Base-by-base conservation (phyloP, 2,329 filamentous ascomycete genomes). In the Trichoderma oligosporum region DNA sequence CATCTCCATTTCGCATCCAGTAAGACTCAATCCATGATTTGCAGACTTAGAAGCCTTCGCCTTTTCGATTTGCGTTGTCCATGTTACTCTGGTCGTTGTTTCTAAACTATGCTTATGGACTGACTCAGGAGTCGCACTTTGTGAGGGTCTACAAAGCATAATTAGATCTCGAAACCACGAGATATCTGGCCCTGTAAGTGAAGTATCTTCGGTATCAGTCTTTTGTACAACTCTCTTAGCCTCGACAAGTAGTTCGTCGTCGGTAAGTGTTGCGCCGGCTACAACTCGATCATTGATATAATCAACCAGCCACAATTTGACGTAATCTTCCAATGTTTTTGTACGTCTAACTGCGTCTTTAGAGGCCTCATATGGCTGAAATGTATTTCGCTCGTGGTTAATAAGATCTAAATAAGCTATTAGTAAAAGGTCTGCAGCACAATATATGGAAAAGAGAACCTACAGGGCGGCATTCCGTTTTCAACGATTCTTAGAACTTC, bases 401-500 rank as follows among this genome's bases (percentile, higher is more conserved):
- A 58, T 53, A 25, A 53, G 36, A 42, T 52, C 38, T 51, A 18
- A 4, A 5, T 25, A 7, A 1, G 1, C 14, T n/a, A 7, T 39
- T 38, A 45, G n/a, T 9, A 11, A 11, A 20, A 9, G 11, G 4
- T 1, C 22, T 14, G 8, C 8, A 5, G 6, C 38, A 9, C 4
- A 5, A 3, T 8, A 11, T 7, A 27, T 16, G 6, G n/a, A 12
- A 7, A n/a, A 12, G 16, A 29, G 20, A 29, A 36, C 52, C 22
- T n/a, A 55, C 52, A 53, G 16, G 48, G 56, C 11, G 48, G 56
- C 38, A 53, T 44, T 54, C 47, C 47, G 27, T 52, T 57, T 20
- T 57, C 46, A 14, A 57, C 38, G 22, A 44, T 35, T 12, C 16
- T 36, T 11, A 57, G 27, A 11, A 57, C 18, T 11, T 41, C 44